Base-by-base conservation (phyloP, 78 protist genomes). In the Speleostelium caveatum region DNA sequence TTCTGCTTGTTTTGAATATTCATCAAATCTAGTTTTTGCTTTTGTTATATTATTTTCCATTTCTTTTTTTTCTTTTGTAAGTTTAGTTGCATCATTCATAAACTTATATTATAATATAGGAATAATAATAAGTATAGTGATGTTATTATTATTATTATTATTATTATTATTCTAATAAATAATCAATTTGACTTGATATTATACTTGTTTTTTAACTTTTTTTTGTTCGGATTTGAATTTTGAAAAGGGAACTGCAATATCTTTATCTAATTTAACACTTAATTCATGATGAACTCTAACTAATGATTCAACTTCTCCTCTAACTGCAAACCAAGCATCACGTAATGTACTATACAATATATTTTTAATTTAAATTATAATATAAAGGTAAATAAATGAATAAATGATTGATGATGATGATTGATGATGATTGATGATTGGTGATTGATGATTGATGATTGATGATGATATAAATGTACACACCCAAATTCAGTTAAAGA, bases 251-350 rank as follows among this genome's bases (percentile, higher is more conserved):
- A 28, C 32, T 3, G 28, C 75, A 19, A 80, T 80, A 30, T 80
- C 89, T 35, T 69, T 80, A 6, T 55, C 75, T 6, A 80, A 7
- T 56, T 80, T 66, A 28, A 4, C 10, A 21, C 63, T 8, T 38
- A 80, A 32, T 58, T 80, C 89, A 32, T 55, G 39, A 38, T 80
- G 89, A 12, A 58, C 73, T 51, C 69, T 42, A 14, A 80, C 55
- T 12, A 56, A 49, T 38, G 75, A 39, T 69, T 80, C 89, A 28
- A 56, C 68, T 51, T 80, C 74, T 32, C 89, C 89, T 69, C 89
- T 66, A 7, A 80, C 71, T 22, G 76, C 89, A 38, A 67, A 80
- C 89, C 89, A 80, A 10, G 89, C 77, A 68, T 80, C 89, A 36
- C 89, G 35, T 6, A 80, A 45, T 56, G 89, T 80, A 8, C 87